Conservation (phyloP, 805 yeast genomes). For the Barnettozyma californica region DNA sequence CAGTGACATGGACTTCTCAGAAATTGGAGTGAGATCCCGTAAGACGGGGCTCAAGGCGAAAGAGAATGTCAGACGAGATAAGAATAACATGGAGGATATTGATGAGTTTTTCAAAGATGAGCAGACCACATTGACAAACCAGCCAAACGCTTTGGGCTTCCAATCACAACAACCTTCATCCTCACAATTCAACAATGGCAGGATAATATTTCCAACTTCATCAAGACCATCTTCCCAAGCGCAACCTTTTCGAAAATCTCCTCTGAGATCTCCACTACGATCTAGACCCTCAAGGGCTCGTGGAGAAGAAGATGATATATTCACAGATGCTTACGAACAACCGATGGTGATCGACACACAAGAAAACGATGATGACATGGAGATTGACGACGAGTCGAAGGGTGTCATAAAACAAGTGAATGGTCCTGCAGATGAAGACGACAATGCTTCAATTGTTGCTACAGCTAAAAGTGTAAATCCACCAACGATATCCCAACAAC, state of each 20-base stretch:
- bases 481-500: not conserved
- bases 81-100: constrained; percentile 61
- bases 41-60: constrained; percentile 55
- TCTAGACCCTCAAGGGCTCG: constrained; percentile 14
- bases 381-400: constrained; percentile 25
- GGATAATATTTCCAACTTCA: constrained; percentile 12
- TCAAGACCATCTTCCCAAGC: constrained; percentile 4
- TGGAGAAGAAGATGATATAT: constrained; percentile 19
- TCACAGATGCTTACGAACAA: constrained; percentile 20
- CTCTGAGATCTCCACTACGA: constrained; percentile 16
- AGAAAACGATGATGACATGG: constrained; percentile 24
- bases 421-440: constrained; percentile 11
- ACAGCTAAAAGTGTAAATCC: not conserved
- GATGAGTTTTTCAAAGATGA: constrained; percentile 64
- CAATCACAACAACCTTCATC: constrained; percentile 2
- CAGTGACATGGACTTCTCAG: constrained; percentile 34
- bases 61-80: constrained; percentile 44
- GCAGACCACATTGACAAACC: constrained; percentile 19
- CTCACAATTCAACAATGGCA: constrained; percentile 7
- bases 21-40: constrained; percentile 57
- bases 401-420: constrained; percentile 16
- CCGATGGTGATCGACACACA: constrained; percentile 10
- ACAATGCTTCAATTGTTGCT: constrained; percentile 4
- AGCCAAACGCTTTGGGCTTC: not conserved
- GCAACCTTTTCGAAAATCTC: constrained; percentile 5